Conservation (phyloP, 2,329 filamentous ascomycete genomes). For the Botrytis porri region DNA sequence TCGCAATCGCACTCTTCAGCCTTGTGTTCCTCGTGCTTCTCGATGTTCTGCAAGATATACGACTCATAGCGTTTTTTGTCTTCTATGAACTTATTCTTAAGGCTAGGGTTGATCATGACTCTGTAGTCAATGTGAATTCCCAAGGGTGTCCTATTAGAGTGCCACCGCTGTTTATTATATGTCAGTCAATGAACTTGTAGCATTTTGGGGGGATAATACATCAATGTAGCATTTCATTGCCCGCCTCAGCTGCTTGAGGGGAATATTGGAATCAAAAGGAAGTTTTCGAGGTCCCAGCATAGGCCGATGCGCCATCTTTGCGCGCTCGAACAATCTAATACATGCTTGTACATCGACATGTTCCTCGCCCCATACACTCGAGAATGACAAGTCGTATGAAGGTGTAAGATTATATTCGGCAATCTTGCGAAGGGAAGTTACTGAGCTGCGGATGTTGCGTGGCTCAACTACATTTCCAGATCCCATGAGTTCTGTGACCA, state of each 20-base stretch:
- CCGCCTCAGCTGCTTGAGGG: rapidly evolving
- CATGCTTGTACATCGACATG: rapidly evolving
- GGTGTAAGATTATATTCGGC: background rate
- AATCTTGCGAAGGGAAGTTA: background rate
- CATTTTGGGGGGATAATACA: too few relatives aligned
- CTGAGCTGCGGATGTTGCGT: rapidly evolving
- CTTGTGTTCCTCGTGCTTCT: too few relatives aligned
- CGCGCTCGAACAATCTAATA: too few relatives aligned
- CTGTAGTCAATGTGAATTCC: too few relatives aligned
- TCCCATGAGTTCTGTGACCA: background rate
- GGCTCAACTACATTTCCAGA: background rate
- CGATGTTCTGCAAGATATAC: too few relatives aligned
- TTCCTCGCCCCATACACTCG: background rate
- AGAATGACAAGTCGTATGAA: background rate
- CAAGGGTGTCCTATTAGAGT: too few relatives aligned
- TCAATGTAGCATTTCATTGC: background rate
- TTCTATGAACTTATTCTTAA: too few relatives aligned
- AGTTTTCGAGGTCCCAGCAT: background rate
- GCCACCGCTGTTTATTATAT: too few relatives aligned
- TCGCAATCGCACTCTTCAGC: too few relatives aligned
- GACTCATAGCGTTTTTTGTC: too few relatives aligned
- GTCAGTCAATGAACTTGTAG: too few relatives aligned
- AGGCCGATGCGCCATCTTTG: background rate
- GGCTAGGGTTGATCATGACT: too few relatives aligned
- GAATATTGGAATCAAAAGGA: rapidly evolving